Percentiles rank a stretch among this genome's conserved stretches.
phyloP scores from a whole-genome alignment of 371 early-diverging fungal species.

The Mitosporidium daphniae region DNA sequence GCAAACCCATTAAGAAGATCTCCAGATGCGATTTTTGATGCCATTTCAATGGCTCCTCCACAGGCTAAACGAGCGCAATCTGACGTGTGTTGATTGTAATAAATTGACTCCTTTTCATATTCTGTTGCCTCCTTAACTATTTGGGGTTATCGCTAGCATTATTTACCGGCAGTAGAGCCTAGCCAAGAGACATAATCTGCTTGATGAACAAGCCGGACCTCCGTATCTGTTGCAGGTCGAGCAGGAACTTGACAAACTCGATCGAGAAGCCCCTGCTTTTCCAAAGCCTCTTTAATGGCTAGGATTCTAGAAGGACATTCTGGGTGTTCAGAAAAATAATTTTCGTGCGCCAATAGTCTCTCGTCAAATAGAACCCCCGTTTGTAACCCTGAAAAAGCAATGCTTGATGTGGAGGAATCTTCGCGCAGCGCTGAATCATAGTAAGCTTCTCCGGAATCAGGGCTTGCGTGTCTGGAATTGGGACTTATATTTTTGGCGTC shows the following conservation, averaged over 20 bases:
- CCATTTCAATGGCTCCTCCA: constrained; percentile 27
- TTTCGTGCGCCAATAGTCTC: too few relatives aligned
- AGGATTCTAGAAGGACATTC: constrained; percentile 27
- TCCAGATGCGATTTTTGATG: constrained; percentile 19
- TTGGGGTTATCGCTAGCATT: constrained; percentile 4
- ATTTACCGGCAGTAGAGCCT: constrained; percentile 8
- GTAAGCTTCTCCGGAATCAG: too few relatives aligned
- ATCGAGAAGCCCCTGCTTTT: constrained; percentile 10
- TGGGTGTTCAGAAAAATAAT: constrained; percentile 22
- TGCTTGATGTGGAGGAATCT: too few relatives aligned
- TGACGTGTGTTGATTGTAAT: constrained; percentile 19
- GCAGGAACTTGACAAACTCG: constrained; percentile 13
- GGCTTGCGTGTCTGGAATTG: too few relatives aligned
- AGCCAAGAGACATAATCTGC: constrained; percentile 10
- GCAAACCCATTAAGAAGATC: constrained; percentile 33
- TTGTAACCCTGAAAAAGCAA: too few relatives aligned
- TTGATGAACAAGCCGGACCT: constrained; percentile 19
- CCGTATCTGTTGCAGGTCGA: constrained; percentile 14
- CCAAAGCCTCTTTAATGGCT: constrained; percentile 16
- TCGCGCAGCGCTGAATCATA: too few relatives aligned
- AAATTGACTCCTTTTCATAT: constrained; percentile 19
- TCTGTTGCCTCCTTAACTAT: constrained; percentile 3
- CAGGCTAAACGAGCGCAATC: constrained; percentile 21
- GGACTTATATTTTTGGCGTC: too few relatives aligned
- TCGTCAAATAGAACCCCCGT: too few relatives aligned